Conservation (phyloP, 2,329 filamentous ascomycete species). For the Pseudopyrenochaeta lycopersici region DNA sequence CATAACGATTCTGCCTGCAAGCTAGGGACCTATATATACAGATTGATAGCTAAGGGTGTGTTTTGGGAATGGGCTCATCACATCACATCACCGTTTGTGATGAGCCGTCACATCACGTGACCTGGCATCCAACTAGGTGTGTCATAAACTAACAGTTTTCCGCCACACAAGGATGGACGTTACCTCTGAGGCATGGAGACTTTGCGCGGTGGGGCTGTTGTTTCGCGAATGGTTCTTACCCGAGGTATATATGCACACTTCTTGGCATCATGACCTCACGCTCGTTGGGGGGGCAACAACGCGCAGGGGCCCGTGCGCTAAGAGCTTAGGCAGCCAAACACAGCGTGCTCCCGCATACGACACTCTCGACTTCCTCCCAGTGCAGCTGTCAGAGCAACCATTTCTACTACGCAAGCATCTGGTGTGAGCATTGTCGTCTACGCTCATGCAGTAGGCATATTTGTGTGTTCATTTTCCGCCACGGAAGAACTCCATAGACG, state of each 20-base stretch:
- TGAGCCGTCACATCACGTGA: too few species aligned
- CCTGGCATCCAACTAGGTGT: too few species aligned
- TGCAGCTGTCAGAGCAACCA: not conserved
- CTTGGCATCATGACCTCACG: not conserved
- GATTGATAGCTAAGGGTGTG: too few species aligned
- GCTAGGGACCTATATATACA: too few species aligned
- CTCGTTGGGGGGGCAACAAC: not conserved
- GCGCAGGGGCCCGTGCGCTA: not conserved
- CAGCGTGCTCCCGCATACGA: not conserved
- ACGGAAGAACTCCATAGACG: not conserved
- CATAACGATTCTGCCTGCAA: too few species aligned
- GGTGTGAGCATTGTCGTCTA: not conserved
- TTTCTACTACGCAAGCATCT: not conserved
- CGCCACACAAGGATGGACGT: too few species aligned
- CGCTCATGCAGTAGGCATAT: not conserved
- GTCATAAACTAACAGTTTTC: too few species aligned
- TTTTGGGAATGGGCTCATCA: too few species aligned
- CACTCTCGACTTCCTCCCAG: not conserved
- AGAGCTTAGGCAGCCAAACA: not conserved
- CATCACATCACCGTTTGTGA: too few species aligned
- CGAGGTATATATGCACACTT: not conserved
- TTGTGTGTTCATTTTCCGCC: not conserved
- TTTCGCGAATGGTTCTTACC: too few species aligned
- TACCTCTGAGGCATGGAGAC: too few species aligned
- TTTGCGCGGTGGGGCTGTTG: too few species aligned